phyloP scores from a whole-genome alignment of 768 basidiomycete genomes.

The Cyclocybe aegerita region DNA sequence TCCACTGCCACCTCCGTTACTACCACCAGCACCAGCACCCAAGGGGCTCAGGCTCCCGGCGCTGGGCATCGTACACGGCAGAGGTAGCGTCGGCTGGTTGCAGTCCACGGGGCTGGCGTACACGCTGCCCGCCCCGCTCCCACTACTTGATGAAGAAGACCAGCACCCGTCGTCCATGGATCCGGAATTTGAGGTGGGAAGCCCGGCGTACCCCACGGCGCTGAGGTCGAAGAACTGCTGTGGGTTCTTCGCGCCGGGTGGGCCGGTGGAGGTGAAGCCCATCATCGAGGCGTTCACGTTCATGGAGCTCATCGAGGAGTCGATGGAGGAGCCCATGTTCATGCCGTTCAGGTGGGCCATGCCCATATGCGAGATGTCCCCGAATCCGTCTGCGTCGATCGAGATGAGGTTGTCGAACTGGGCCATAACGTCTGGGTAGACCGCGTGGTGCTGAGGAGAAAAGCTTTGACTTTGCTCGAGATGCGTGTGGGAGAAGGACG shows the following conservation, averaged over 20 bases:
- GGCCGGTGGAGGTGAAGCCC: conserved; percentile 9
- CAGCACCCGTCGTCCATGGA: conserved; percentile 17
- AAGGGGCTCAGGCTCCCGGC: conserved; percentile 11
- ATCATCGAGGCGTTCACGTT: conserved; percentile 9
- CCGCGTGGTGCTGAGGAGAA: too few species aligned
- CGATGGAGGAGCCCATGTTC: not conserved
- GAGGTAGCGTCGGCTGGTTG: conserved; percentile 3
- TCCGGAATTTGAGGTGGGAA: too few species aligned
- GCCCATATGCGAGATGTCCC: too few species aligned
- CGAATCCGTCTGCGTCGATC: too few species aligned
- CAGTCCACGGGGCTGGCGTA: conserved; percentile 21
- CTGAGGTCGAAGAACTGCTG: conserved; percentile 9
- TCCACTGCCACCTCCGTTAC: not conserved
- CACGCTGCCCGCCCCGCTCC: conserved; percentile 9
- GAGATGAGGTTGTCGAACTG: too few species aligned
- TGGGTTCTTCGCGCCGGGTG: conserved; percentile 9
- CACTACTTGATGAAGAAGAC: too few species aligned
- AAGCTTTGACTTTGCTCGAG: too few species aligned
- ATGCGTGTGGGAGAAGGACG: not conserved
- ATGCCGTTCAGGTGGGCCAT: too few species aligned
- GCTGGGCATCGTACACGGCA: conserved; percentile 11
- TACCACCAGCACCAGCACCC: conserved; percentile 5
- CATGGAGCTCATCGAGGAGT: conserved; percentile 7
- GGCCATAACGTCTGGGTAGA: too few species aligned
- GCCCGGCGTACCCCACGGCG: too few species aligned